These are phyloP conservation scores for Moringa oleifera DNA, from an alignment of 345 rosid species.

Conservation along the genomic window DNA sequence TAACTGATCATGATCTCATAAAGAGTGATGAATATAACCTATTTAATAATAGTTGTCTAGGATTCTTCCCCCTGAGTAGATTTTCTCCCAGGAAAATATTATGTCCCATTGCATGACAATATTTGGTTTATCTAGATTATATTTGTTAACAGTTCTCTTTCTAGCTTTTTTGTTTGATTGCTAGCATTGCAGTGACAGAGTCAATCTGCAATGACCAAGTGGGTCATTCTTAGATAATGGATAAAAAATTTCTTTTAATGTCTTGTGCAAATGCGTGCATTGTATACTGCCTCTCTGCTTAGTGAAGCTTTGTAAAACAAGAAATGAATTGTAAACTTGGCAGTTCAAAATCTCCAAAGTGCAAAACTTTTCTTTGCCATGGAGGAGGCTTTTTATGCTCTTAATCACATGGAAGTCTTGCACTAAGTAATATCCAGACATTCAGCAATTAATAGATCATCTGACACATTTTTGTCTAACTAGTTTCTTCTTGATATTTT, in stretches of 20 bases:
- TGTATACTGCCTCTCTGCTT: neutral
- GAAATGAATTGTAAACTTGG: neutral
- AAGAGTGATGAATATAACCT: no score
- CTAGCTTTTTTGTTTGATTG: neutral
- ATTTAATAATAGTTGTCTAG: no score
- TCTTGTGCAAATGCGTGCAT: neutral
- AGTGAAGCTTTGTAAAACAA: neutral
- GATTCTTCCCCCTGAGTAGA: no score
- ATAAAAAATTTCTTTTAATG: no score
- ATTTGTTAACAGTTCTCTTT: neutral
- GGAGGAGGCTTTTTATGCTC: neutral
- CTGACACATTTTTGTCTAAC: constrained; percentile 1
- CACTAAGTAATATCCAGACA: neutral
- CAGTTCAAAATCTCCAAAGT: neutral
- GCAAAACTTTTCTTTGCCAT: neutral
- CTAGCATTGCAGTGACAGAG: no score
- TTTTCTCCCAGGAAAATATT: no score
- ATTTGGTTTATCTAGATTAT: neutral
- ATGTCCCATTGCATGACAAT: no score
- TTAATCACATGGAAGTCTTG: neutral
- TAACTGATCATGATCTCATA: no score
- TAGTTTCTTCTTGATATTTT: neutral
- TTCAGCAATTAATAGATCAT: neutral
- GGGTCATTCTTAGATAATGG: no score
- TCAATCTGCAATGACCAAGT: neutral